Evolutionary conservation across 2,329 filamentous ascomycete species (phyloP), one percentile per base, ranked within the genome.

Genomic region (Claviceps humidiphila): DNA sequence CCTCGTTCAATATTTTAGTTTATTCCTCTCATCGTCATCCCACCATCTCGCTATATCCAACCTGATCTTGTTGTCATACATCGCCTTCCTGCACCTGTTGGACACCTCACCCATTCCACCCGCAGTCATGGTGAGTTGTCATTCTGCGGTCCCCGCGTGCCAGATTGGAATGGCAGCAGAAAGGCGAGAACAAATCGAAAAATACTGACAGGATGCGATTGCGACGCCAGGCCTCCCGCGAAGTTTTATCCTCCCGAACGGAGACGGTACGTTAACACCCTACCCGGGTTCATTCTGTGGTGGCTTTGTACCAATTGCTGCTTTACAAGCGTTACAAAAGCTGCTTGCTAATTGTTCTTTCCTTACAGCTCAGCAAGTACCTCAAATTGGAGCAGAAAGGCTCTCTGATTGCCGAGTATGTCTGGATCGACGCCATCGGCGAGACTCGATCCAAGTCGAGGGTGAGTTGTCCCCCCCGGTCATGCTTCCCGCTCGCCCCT

Each of bases 401-500:
- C 70, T 76, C 74, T 63, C 77, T 94, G 67, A 93, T 95, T 72
- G 91, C 89, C 66, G 91, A 96, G 76, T 96, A 96, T 74, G 83
- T 96, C 77, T 96, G 91, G 91, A 85, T 96, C 68, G 90, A 96
- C 67, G 77, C 86, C 59, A 72, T 74, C 59, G 89, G 90, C 68
- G 84, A 85, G 65, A 80, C 87, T 62, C 89, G 93, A 65, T 95
- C 89, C 69, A 98, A 97, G 78, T 91, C 87, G 67, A 94, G 89
- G 80, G 91, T 96, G 78, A 78, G 88, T 77, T 58, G 59, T 54
- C 59, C 50, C 17, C 48, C 26, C 26, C 8, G 26, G 26, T 30
- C 8, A 30, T 11, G 26, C 26, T 30, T 30, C 30, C 30, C 30
- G 30, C 30, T 34, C 9, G 30, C 26, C 26, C 26, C 26, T 30